Evolutionary conservation across 805 yeast species (phyloP).

Genomic region (Vanderwaltozyma verrucispora): DNA sequence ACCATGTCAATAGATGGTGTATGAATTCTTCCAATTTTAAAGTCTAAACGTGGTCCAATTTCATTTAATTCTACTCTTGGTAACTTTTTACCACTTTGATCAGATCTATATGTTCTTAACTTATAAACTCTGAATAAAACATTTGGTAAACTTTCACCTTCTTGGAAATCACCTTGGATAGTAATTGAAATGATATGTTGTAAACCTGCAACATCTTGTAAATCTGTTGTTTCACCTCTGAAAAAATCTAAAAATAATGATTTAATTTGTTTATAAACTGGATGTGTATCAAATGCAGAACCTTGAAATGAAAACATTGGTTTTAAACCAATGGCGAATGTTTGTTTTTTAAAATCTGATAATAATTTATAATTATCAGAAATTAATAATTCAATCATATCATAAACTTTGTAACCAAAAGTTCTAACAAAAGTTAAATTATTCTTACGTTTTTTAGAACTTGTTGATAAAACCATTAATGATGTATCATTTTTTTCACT

Average conservation of each 20-base stretch:
- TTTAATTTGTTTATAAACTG: conserved; percentile 74
- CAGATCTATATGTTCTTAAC: conserved; percentile 69
- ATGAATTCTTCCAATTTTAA: conserved; percentile 79
- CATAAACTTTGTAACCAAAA: conserved; percentile 81
- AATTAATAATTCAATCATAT: conserved; percentile 83
- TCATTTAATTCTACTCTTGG: conserved; percentile 94
- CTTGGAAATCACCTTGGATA: conserved; percentile 65
- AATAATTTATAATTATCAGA: conserved; percentile 61
- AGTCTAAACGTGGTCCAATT: conserved; percentile 92
- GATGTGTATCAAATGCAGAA: conserved; percentile 80
- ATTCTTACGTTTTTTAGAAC: conserved; percentile 88
- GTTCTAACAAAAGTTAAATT: conserved; percentile 82
- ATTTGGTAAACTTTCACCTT: conserved; percentile 57
- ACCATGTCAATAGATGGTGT: conserved; percentile 78
- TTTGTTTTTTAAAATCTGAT: conserved; percentile 66
- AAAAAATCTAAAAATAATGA: conserved; percentile 85
- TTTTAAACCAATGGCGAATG: conserved; percentile 81
- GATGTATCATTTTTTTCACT: conserved; percentile 92
- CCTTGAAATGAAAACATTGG: conserved; percentile 95
- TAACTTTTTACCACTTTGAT: conserved; percentile 53
- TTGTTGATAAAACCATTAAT: conserved; percentile 63
- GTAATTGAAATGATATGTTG: conserved; percentile 82
- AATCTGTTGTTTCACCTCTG: conserved; percentile 69
- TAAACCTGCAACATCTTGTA: conserved; percentile 90
- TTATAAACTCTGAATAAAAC: conserved; percentile 88